These are phyloP conservation scores for Trichophyton simii DNA, from an alignment of 2,329 filamentous ascomycete species.

Conservation along the genomic window DNA sequence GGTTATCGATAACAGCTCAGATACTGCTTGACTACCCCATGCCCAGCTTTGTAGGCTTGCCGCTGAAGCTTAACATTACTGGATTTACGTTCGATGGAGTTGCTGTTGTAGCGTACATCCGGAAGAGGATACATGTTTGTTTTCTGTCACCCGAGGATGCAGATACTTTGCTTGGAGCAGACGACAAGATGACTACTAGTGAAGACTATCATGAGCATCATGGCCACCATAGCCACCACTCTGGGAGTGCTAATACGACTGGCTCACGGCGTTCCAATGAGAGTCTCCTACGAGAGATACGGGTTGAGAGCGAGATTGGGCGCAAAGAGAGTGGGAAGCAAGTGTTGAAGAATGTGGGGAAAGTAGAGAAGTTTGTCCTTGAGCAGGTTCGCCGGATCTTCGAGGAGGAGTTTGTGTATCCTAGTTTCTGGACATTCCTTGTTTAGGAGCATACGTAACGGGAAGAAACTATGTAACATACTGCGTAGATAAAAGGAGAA, in stretches of 20 bases:
- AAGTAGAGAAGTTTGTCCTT: conserved; percentile 93
- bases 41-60: conserved; percentile 94
- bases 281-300: conserved; percentile 78
- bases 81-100: conserved; percentile 92
- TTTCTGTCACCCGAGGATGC: conserved; percentile 90
- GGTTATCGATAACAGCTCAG: conserved; percentile 80
- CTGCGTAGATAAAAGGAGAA: background rate
- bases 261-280: conserved; percentile 42
- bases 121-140: conserved; percentile 80
- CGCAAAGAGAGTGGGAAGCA: conserved; percentile 84
- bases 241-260: conserved; percentile 15
- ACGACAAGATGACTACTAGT: conserved; percentile 14
- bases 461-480: background rate
- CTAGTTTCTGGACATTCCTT: conserved; percentile 95
- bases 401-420: conserved; percentile 96
- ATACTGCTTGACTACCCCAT: conserved; percentile 96
- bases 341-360: conserved; percentile 94
- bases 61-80: conserved; percentile 86
- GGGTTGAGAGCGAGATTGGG: conserved; percentile 95
- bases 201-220: conserved; percentile 5
- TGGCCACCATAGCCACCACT: conserved; percentile 3
- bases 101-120: conserved; percentile 80
- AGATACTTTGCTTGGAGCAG: conserved; percentile 50
- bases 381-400: conserved; percentile 96
- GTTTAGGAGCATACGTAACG: conserved; percentile 40